Evolutionary conservation across 2,329 filamentous ascomycete genomes (phyloP).

Genomic region (Microcera coccophila): DNA sequence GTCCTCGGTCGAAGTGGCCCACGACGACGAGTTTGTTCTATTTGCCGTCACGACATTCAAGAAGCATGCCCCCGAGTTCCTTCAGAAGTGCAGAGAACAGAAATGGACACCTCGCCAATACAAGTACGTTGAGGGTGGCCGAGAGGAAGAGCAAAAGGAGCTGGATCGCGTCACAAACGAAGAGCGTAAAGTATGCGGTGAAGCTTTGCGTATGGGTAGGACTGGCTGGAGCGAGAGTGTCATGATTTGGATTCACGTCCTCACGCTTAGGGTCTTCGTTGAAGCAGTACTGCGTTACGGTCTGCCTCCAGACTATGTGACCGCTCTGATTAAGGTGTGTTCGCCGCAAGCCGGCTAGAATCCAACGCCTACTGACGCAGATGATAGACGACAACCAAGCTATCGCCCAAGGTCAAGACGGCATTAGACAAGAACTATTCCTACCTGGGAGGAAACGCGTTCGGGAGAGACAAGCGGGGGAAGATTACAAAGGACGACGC

Average conservation of each 20-base stretch:
- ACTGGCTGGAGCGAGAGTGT: slow-evolving; percentile 96
- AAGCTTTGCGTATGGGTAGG: slow-evolving; percentile 78
- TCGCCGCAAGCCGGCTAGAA: background rate
- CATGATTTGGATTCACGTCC: slow-evolving; percentile 92
- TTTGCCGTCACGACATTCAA: slow-evolving; percentile 92
- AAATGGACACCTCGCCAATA: slow-evolving; percentile 95
- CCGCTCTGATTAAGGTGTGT: slow-evolving; percentile 76
- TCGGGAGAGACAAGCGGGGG: slow-evolving; percentile 90
- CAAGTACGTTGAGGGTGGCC: slow-evolving; percentile 85
- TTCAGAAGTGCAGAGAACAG: slow-evolving; percentile 86
- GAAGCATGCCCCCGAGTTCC: slow-evolving; percentile 81
- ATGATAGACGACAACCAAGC: slow-evolving; percentile 73
- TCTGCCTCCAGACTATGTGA: slow-evolving; percentile 83
- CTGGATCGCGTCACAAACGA: slow-evolving; percentile 76
- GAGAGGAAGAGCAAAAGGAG: slow-evolving; percentile 84
- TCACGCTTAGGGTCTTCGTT: slow-evolving; percentile 89
- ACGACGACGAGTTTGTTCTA: slow-evolving; percentile 85
- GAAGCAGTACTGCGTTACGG: slow-evolving; percentile 97
- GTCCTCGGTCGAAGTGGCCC: slow-evolving; percentile 72
- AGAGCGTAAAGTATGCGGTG: slow-evolving; percentile 88
- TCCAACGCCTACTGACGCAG: slow-evolving; percentile 11
- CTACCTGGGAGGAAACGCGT: slow-evolving; percentile 91
- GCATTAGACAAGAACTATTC: slow-evolving; percentile 80
- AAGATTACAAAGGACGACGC: slow-evolving; percentile 87
- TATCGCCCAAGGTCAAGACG: slow-evolving; percentile 72